Base-by-base conservation (phyloP, 345 rosid genomes). In the Draba incana region DNA sequence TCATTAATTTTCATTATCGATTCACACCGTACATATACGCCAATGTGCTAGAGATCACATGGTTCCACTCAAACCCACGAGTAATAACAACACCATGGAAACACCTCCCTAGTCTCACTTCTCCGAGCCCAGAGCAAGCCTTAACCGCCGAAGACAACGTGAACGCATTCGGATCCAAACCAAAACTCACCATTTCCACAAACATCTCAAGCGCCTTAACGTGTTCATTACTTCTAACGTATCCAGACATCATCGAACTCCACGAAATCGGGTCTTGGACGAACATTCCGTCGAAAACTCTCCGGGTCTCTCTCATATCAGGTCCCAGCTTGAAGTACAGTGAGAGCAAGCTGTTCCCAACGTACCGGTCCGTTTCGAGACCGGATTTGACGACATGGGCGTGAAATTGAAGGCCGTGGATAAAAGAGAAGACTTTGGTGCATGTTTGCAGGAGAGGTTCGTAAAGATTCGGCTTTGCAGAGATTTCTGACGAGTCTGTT, bases 211-310 rank as follows among this genome's bases (percentile, higher is more conserved):
- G 80, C 41, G 94, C 77, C 20, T 72, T 68, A 57, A 35, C 78
- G 6, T 83, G 85, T 68, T 84, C 82, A 37, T 79, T 83, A 50
- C 71, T 76, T 52, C 24, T 62, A 48, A 82, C 75, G 71, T 86
- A 93, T 33, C 92, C 88, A 11, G 94, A 83, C 67, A 93, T 82
- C 91, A 93, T 85, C 5, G 96, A 86, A 48, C 86, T 87, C 96
- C 97, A 93, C 1, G 98, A 86, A 51, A 90, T 81, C 12, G 72
- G 88, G 64, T 93, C 98, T 74, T 86, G 85, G 1, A 68, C 61
- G 68, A 76, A 72, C 69, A 82, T 68, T 6, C 88, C 87, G 46
- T 88, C 84, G 64, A 93, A 93, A 47, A 84, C 84, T 31, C 81
- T 84, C 72, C 84, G 76, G 14, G 92, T 83, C 50, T 87, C 86